Evolutionary conservation across 306 rosid genomes (phyloP).

Genomic region (Vigna unguiculata): DNA sequence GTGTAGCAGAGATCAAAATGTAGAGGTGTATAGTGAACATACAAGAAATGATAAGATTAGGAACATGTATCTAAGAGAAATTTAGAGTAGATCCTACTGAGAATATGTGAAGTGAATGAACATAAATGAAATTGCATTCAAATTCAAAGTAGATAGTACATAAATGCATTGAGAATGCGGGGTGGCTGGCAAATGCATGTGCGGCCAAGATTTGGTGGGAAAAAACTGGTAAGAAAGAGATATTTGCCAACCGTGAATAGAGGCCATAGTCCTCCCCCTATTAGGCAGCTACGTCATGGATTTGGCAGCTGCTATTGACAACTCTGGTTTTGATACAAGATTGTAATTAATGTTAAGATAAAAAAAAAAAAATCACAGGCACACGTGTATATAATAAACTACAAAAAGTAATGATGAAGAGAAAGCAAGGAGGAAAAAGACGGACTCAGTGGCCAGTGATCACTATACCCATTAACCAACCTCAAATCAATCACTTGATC

Average conservation of each 20-base stretch:
- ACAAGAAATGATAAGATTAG: background rate
- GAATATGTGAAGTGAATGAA: background rate
- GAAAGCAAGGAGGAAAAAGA: background rate
- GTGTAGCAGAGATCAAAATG: background rate
- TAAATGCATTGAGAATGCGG: background rate
- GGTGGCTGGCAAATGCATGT: background rate
- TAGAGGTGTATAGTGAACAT: background rate
- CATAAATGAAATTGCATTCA: background rate
- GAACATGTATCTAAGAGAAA: background rate
- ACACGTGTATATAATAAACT: background rate
- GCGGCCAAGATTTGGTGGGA: background rate
- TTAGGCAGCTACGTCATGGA: background rate
- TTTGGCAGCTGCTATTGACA: constrained; percentile 14
- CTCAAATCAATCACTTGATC: constrained; percentile 9
- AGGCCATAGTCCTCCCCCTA: background rate
- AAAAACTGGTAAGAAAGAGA: background rate
- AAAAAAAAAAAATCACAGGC: background rate
- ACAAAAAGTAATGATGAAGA: background rate
- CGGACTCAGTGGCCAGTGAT: background rate
- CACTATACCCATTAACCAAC: constrained; percentile 19
- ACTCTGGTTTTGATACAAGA: constrained; percentile 22
- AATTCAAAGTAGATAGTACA: background rate
- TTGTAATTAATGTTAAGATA: background rate
- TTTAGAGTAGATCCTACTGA: background rate
- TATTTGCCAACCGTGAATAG: background rate